Conservation (phyloP, 106 monocot species). For the Ottelia alismoides region DNA sequence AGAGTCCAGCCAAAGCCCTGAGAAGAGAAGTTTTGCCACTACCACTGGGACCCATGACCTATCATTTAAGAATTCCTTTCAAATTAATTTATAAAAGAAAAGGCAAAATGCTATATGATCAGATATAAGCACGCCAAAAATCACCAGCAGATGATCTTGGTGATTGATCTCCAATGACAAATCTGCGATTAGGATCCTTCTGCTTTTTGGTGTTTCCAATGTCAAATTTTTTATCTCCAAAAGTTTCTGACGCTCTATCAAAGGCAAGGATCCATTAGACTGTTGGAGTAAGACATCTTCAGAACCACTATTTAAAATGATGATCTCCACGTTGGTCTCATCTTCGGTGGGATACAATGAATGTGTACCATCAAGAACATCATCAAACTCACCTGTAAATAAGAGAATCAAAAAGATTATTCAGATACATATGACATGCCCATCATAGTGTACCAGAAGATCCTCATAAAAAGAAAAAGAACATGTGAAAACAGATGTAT, state of each 20-base stretch:
- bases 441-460: no score
- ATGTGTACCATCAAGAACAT: constrained; percentile 59
- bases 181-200: constrained; percentile 51
- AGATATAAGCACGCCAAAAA: background rate
- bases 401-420: background rate
- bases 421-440: no score
- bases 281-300: constrained; percentile 13
- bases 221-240: constrained; percentile 72
- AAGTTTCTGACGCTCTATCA: constrained; percentile 17
- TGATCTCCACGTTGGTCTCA: constrained; percentile 28
- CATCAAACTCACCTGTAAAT: constrained; percentile 87
- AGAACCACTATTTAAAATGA: constrained; percentile 15
- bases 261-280: constrained; percentile 42
- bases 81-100: no score
- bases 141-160: constrained; percentile 77
- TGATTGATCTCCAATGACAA: constrained; percentile 55
- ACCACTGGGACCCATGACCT: constrained; percentile 97
- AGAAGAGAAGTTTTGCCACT: constrained; percentile 92
- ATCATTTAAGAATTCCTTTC: constrained; percentile 20
- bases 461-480: no score
- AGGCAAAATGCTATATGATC: no score
- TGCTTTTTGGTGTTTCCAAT: constrained; percentile 64
- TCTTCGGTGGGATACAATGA: constrained; percentile 15
- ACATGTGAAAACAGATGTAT: no score
- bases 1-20: constrained; percentile 91